phyloP scores from a whole-genome alignment of 495 filamentous ascomycete genomes.

The Bacidia gigantensis region DNA sequence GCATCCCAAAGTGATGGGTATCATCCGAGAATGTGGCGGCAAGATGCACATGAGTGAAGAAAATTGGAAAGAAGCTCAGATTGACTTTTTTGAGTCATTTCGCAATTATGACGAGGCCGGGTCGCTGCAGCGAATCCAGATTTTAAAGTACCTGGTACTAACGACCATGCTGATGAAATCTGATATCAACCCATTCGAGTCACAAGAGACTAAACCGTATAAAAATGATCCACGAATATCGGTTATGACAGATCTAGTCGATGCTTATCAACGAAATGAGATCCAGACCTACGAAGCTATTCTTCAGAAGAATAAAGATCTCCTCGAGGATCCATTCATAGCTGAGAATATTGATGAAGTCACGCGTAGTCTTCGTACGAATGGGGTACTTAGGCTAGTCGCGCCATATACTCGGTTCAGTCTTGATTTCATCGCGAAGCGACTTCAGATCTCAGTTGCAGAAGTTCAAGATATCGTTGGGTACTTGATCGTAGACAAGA shows the following conservation, averaged over 20 bases:
- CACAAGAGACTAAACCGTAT: slow-evolving; percentile 98
- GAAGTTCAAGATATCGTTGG: slow-evolving; percentile 91
- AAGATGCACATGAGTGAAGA: slow-evolving; percentile 99
- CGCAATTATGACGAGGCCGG: slow-evolving; percentile 98
- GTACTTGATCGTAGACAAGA: slow-evolving; percentile 80
- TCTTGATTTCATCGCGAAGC: slow-evolving; percentile 68
- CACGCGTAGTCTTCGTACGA: slow-evolving; percentile 94
- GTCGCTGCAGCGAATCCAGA: slow-evolving; percentile 88
- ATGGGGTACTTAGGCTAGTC: slow-evolving; percentile 84
- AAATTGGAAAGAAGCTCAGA: slow-evolving; percentile 95
- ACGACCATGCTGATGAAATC: slow-evolving; percentile 98
- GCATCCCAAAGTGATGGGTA: slow-evolving; percentile 97
- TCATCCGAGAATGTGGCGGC: slow-evolving; percentile 95
- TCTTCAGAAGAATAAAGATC: slow-evolving; percentile 74
- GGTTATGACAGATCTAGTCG: slow-evolving; percentile 92
- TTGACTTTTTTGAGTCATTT: slow-evolving; percentile 97
- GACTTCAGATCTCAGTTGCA: slow-evolving; percentile 64
- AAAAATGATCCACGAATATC: slow-evolving; percentile 87
- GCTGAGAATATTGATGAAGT: slow-evolving; percentile 99
- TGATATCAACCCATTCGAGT: slow-evolving; percentile 99
- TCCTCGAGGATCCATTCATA: slow-evolving; percentile 87
- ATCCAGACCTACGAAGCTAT: slow-evolving; percentile 83
- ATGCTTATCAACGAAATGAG: slow-evolving; percentile 92
- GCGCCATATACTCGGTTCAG: slow-evolving; percentile 90
- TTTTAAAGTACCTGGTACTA: slow-evolving; percentile 91